These are phyloP conservation scores for Eudorina sp. DNA, from an alignment of 139 green algal species.

Conservation along the genomic window DNA sequence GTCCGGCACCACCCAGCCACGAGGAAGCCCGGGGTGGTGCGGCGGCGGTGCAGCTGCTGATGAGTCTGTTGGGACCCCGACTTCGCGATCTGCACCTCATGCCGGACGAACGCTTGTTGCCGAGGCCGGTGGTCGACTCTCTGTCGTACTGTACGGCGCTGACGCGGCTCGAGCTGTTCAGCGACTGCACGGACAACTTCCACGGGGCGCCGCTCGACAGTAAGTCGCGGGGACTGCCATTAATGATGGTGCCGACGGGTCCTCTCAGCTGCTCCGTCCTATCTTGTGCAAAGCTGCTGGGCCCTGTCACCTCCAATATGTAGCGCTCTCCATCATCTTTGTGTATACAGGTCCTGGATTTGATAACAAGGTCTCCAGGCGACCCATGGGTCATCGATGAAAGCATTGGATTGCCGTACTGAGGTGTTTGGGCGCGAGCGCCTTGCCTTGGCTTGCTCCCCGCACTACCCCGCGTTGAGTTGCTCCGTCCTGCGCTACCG, in stretches of 20 bases:
- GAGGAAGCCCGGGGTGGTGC: not conserved
- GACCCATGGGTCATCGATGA: too few species aligned
- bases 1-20: not conserved
- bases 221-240: not conserved
- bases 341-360: too few species aligned
- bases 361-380: too few species aligned
- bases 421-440: too few species aligned
- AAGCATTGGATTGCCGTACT: too few species aligned
- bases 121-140: not conserved
- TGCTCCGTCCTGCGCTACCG: not conserved
- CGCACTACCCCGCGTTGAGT: not conserved
- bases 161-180: not conserved
- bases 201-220: not conserved
- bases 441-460: not conserved
- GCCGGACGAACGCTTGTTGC: not conserved
- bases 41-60: not conserved
- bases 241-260: not conserved
- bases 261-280: too few species aligned
- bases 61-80: not conserved
- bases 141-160: not conserved
- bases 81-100: not conserved
- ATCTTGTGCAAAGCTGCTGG: not conserved
- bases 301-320: not conserved
- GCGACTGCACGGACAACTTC: not conserved
- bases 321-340: too few species aligned